phyloP scores from a whole-genome alignment of 805 yeast species.

The Geotrichum ghanense region DNA sequence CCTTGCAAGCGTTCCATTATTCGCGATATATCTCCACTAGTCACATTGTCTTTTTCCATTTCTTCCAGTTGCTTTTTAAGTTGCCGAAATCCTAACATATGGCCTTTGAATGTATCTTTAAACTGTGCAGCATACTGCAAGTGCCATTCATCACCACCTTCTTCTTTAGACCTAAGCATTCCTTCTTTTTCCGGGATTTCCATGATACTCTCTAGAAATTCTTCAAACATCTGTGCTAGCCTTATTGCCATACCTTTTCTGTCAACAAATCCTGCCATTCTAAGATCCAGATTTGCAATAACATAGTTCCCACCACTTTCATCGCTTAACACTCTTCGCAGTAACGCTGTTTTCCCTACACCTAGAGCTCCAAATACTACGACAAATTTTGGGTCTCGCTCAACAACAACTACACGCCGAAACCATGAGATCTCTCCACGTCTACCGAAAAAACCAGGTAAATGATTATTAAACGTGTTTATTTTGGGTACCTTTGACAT shows the following conservation, averaged over 20 bases:
- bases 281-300: conserved; percentile 11
- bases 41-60: conserved; percentile 2
- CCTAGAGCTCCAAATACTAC: conserved; percentile 14
- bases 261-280: conserved; percentile 14
- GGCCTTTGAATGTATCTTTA: conserved; percentile 11
- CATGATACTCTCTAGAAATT: conserved; percentile 9
- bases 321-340: conserved; percentile 12
- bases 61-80: conserved; percentile 10
- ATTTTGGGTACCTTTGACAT: conserved; percentile 12
- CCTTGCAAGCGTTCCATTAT: conserved; percentile 9
- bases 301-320: conserved; percentile 7
- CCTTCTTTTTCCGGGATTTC: conserved; percentile 8
- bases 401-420: conserved; percentile 6
- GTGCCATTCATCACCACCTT: conserved; percentile 1
- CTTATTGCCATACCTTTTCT: conserved; percentile 11
- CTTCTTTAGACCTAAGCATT: conserved; percentile 2
- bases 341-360: conserved; percentile 13
- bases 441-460: conserved; percentile 12
- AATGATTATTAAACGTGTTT: conserved; percentile 11
- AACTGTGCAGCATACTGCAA: conserved; percentile 6
- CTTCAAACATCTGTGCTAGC: conserved; percentile 10
- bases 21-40: conserved; percentile 10
- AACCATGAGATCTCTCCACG: conserved; percentile 7
- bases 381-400: conserved; percentile 11
- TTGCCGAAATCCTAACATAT: conserved; percentile 13